Evolutionary conservation across 495 filamentous ascomycete genomes (phyloP).

Genomic region (Talaromyces adpressus): DNA sequence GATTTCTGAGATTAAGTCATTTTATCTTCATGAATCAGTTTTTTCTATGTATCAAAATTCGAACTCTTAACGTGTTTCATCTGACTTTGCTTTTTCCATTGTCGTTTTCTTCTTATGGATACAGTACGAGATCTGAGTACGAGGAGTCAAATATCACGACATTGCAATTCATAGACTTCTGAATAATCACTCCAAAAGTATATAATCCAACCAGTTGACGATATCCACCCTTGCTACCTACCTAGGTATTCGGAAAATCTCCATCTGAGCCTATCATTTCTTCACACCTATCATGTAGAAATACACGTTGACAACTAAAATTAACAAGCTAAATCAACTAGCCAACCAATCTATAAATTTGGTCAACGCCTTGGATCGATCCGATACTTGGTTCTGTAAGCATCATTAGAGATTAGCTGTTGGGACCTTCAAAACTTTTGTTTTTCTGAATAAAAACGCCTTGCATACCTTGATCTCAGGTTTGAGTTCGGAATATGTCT

Average conservation of each 20-base stretch:
- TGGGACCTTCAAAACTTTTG: too few species aligned
- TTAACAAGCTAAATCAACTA: neutral
- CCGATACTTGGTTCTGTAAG: slow-evolving; percentile 68
- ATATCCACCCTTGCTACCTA: neutral
- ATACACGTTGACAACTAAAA: neutral
- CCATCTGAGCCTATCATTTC: neutral
- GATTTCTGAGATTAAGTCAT: neutral
- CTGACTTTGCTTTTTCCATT: neutral
- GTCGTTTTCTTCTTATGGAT: neutral
- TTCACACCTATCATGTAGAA: neutral
- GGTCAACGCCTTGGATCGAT: slow-evolving; percentile 67
- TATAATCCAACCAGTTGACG: neutral
- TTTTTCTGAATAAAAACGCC: too few species aligned
- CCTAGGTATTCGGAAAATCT: neutral
- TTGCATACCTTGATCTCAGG: slow-evolving; percentile 54
- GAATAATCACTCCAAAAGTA: neutral
- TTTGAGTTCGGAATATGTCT: slow-evolving; percentile 92
- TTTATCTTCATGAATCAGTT: neutral
- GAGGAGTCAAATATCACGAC: neutral
- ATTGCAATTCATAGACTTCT: neutral
- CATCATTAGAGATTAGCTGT: neutral
- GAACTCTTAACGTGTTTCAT: neutral
- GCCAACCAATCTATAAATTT: slow-evolving; percentile 75
- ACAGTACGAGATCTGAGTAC: neutral
- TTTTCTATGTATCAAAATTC: neutral